Evolutionary conservation across 2,329 filamentous ascomycete genomes (phyloP), one percentile per base, ranked within the genome.

Genomic region (Balansia obtecta): DNA sequence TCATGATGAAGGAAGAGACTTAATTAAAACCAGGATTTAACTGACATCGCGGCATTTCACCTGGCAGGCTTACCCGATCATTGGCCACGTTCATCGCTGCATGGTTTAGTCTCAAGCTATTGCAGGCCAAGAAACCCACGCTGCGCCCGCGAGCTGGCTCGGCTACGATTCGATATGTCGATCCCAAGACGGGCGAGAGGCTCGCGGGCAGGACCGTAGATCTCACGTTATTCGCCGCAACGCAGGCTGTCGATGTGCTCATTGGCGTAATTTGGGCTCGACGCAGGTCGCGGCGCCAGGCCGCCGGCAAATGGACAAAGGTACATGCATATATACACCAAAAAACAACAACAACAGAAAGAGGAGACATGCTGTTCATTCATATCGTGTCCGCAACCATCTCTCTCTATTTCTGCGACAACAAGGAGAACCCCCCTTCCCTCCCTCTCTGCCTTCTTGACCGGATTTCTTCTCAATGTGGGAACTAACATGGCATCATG

Each of bases 141-240:
- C 56, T 60, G 49, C 55, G 50, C 58, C 58, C 42, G 60, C 51
- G 48, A 27, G 39, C 48, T n/a, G 59, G 13, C 59, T 65, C 42
- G 52, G 18, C 42, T 16, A 40, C 53, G n/a, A 4, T 37, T 43
- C 44, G 34, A 33, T 45, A 48, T 18, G 45, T 40, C 20, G 48
- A 51, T 43, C 18, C 41, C 15, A 46, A 44, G 22, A 13, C 51
- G 3, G 57, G 54, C n/a, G 53, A 54, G 50, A 61, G 56, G 49
- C 57, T 63, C 53, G 85, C 83, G 11, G 88, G 88, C 43, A 80
- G 83, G 57, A 91, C 88, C 1, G 75, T 94, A 53, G 88, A 94
- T 62, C 72, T 94, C 33, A 91, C 87, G 0, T 71, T 94, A n/a
- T 91, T 93, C 61, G 80, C 85, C 11, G 71, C 79, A 44, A 82